Evolutionary conservation across 768 basidiomycete genomes (phyloP), one percentile per base, ranked within the genome.

Genomic region (Lentinula boryana): DNA sequence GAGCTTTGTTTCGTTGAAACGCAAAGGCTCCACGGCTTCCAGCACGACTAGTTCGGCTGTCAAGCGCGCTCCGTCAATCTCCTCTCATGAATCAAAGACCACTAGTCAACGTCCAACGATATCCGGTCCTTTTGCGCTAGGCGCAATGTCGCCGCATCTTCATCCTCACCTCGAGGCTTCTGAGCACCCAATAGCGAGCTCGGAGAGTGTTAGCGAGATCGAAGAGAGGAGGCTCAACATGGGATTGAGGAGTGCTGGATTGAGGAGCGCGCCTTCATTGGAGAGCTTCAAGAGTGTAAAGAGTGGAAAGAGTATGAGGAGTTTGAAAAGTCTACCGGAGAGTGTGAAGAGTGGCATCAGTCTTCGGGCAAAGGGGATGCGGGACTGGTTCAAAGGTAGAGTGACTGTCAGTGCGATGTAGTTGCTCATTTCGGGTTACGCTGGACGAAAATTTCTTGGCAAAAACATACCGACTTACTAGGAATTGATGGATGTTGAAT

Each of bases 121-220:
- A 41, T 82, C 80, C 7, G 76, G 77, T 7, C 80, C 80, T 6
- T 80, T 78, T 59, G 74, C 73, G 0, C 72, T 82, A 15, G 80
- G 80, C 43, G 69, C 77, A 4, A 51, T 63, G 56, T 13, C 36
- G 21, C 15, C 52, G 1, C 27, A 56, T 46, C 68, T 63, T 40
- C 62, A 51, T 41, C 68, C 53, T 41, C 63, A 54, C 60, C 64
- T 4, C 40, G 55, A 38, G 31, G n/a, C 23, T 5, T 40, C 53
- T n/a, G 63, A 56, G 4, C 57, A 35, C 27, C 31, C 31, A 6
- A 0, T 35, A 27, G 9, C 57, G 16, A 16, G 32, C 38, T 32
- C 21, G 53, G 35, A 35, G 13, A 27, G 33, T 48, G 18, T 35
- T 33, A 36, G 31, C 21, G 57, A 58, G 16, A 16, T 10, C 4